Evolutionary conservation across 495 filamentous ascomycete genomes (phyloP).

Genomic region (Entonaema liquescens): DNA sequence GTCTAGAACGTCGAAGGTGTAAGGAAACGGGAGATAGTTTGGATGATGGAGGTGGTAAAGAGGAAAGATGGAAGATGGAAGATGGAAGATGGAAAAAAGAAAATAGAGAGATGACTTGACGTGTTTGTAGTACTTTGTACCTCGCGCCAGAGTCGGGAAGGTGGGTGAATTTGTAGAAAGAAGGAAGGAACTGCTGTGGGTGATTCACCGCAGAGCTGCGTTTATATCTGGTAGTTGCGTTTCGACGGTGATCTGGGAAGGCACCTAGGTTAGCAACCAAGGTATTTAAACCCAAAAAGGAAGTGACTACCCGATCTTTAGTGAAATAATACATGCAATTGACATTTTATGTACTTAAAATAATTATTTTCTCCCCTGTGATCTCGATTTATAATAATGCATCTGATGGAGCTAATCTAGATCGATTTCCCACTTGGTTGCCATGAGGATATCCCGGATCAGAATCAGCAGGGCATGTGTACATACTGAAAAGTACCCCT

Average conservation of each 20-base stretch:
- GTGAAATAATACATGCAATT: not conserved
- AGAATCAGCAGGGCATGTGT: not conserved
- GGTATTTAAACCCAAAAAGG: slow-evolving; percentile 23
- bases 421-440: not conserved
- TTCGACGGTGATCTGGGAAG: slow-evolving; percentile 20
- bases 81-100: not conserved
- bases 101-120: slow-evolving; percentile 2
- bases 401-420: not conserved
- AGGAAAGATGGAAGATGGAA: slow-evolving; percentile 2
- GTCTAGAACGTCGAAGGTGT: slow-evolving; percentile 10
- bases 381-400: not conserved
- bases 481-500: no score
- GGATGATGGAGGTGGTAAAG: not conserved
- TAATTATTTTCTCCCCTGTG: no score
- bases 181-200: slow-evolving; percentile 13
- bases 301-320: not conserved
- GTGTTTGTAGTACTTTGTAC: slow-evolving; percentile 26
- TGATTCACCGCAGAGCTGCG: slow-evolving; percentile 14
- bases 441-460: not conserved
- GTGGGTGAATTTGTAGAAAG: slow-evolving; percentile 17
- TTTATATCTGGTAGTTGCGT: slow-evolving; percentile 30
- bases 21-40: slow-evolving; percentile 6
- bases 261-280: not conserved
- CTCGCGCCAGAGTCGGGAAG: slow-evolving; percentile 12
- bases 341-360: no score